phyloP scores from a whole-genome alignment of 73 alveolate species.

The Paramecium biaurelia region DNA sequence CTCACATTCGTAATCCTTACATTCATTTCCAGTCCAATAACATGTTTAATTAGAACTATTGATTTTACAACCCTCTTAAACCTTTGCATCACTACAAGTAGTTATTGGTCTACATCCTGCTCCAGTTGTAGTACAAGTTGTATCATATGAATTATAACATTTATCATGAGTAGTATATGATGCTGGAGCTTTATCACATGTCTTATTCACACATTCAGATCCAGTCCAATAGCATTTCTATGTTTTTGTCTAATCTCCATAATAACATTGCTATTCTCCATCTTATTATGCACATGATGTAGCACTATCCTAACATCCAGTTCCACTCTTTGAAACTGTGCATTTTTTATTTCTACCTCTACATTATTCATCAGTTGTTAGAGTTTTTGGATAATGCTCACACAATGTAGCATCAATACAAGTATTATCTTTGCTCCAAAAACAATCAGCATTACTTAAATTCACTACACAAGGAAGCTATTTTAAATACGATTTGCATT shows the following conservation, averaged over 20 bases:
- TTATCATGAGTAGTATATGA: neutral
- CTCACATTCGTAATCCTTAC: neutral
- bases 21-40: neutral
- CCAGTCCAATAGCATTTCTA: neutral
- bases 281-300: neutral
- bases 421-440: neutral
- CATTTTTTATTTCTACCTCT: neutral
- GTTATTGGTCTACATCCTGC: neutral
- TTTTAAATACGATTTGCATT: neutral
- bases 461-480: neutral
- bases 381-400: neutral
- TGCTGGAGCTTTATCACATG: neutral
- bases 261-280: neutral
- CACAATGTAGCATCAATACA: neutral
- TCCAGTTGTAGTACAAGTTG: neutral
- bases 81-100: neutral
- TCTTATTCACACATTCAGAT: neutral
- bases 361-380: neutral
- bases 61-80: neutral
- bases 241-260: neutral
- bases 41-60: neutral
- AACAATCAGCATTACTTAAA: neutral
- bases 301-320: neutral
- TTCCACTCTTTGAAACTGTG: neutral
- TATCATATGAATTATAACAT: neutral